phyloP scores from a whole-genome alignment of 106 monocot genomes.

The Dendrobium officinale region DNA sequence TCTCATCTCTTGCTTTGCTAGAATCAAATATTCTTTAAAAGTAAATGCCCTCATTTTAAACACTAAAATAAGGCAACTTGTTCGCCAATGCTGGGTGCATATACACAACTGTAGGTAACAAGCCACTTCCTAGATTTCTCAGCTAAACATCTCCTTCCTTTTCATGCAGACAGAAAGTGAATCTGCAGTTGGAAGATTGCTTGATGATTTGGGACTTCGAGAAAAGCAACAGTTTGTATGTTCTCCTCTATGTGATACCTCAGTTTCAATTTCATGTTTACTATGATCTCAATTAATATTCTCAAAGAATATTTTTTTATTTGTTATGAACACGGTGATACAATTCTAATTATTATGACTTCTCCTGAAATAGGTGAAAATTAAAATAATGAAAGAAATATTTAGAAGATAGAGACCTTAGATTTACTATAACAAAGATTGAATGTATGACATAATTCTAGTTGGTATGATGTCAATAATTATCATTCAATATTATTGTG shows the following conservation, averaged over 20 bases:
- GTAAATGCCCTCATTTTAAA: neutral
- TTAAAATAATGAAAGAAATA: no score
- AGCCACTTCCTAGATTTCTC: neutral
- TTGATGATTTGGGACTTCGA: slow-evolving; percentile 67
- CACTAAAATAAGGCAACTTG: neutral
- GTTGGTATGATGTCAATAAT: no score
- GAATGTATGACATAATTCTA: no score
- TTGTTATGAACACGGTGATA: no score
- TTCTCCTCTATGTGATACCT: neutral
- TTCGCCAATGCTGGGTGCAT: neutral
- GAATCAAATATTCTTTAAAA: neutral
- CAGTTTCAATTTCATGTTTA: neutral
- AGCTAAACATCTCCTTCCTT: slow-evolving; percentile 5
- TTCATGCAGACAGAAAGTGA: slow-evolving; percentile 75
- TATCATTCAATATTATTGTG: no score
- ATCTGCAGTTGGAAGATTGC: slow-evolving; percentile 52
- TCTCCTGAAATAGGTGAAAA: no score
- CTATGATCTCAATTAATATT: neutral
- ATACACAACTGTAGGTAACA: neutral
- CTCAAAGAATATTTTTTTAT: no score
- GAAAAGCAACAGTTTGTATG: slow-evolving; percentile 88
- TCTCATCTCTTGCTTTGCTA: neutral
- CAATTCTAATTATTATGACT: no score
- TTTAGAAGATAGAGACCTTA: no score
- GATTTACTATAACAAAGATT: no score